Base-by-base conservation (phyloP, 495 filamentous ascomycete genomes). In the Aspergillus baeticus region DNA sequence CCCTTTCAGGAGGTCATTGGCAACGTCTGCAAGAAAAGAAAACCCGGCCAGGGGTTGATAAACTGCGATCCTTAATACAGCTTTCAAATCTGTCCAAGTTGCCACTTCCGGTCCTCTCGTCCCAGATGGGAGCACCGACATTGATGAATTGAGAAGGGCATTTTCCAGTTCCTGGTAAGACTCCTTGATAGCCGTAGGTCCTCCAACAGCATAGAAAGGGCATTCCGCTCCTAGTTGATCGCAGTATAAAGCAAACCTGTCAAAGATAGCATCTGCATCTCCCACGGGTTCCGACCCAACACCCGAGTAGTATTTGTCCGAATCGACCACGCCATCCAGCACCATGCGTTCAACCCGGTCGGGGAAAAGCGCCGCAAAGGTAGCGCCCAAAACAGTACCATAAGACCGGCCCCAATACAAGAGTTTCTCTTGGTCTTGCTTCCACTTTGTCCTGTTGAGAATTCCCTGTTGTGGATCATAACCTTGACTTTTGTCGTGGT, bases 351-450 rank as follows among this genome's bases (percentile, higher is more conserved):
- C 62, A 13, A 84, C 64, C 23, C 80, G 76, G 43, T 81, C 69
- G 0, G 82, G 82, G 31, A 73, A 80, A 62, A 84, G 77, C 1
- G 78, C 71, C 2, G 79, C 78, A 56, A 82, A 81, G 2, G 76
- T 81, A 0, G 82, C 73, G 0, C 85, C 86, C 4, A 89, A 79
- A 5, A 85, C 68, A 1, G 85, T 87, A 3, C 87, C 87, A 60
- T 89, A 89, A n/a, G 82, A 86, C 14, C 87, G 79, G 10, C 87
- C 81, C 74, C 86, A 87, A 44, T 82, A 87, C 6, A 82, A 74
- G 17, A 88, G 68, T 42, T 76, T 79, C 60, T 79, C 74, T 23
- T 62, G 41, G 37, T 75, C 79, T 0, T 45, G 62, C 5, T 62
- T 58, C 69, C 74, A 74, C 41, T 43, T 46, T 5, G 70, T 75